Evolutionary conservation across 495 filamentous ascomycete species (phyloP).

Genomic region (Apiosordaria backusii): DNA sequence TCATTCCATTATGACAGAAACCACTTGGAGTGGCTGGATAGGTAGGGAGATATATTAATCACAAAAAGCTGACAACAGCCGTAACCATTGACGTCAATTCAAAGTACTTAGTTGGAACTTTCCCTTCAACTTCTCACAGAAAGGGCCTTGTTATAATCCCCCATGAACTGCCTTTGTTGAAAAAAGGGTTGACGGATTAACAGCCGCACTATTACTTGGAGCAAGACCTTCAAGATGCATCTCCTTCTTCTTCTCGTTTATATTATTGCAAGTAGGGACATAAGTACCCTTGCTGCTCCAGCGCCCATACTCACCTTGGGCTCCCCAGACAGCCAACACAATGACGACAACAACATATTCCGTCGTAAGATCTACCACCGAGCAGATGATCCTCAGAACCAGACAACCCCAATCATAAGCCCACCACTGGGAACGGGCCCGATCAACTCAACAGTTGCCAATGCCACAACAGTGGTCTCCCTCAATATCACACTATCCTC

Average conservation of each 20-base stretch:
- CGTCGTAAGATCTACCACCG: neutral
- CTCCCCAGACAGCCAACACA: neutral
- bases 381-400: neutral
- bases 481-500: neutral
- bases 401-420: neutral
- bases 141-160: neutral
- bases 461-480: neutral
- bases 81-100: neutral
- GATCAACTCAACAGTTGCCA: neutral
- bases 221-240: neutral
- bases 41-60: neutral
- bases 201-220: neutral
- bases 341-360: neutral
- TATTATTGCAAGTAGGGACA: neutral
- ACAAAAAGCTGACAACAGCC: neutral
- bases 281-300: neutral
- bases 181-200: no score
- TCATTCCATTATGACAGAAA: neutral
- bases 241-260: neutral
- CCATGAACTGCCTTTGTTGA: neutral
- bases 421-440: neutral
- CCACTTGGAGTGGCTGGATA: neutral
- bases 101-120: neutral
- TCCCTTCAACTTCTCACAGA: neutral
- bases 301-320: neutral